A percentile compares a stretch with the other conserved stretches of the same genome.
phyloP scores from a whole-genome alignment of 2,329 filamentous ascomycete genomes.

The Phyllosticta capitalensis region DNA sequence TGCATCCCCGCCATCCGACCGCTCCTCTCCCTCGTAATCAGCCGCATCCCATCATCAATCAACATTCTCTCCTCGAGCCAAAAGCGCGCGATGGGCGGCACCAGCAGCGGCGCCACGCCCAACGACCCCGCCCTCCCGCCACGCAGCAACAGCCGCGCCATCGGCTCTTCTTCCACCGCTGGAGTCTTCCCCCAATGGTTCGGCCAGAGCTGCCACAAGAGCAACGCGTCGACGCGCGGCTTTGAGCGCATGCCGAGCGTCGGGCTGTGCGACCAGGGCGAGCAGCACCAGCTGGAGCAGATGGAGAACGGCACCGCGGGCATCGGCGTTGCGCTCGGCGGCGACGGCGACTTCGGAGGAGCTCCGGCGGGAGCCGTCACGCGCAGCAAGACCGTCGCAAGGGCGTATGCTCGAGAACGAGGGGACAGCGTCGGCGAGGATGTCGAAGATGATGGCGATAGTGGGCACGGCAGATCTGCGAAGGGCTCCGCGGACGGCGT shows the following conservation, averaged over 20 bases:
- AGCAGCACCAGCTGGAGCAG: not conserved
- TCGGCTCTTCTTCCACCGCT: not conserved
- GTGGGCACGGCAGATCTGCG: not conserved
- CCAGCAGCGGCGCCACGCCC: not conserved
- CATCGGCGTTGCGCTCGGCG: not conserved
- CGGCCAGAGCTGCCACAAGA: not conserved
- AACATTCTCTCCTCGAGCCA: not conserved
- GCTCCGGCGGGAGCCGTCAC: not conserved
- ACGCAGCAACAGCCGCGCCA: not conserved
- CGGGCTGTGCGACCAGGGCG: not conserved
- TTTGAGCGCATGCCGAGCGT: not conserved
- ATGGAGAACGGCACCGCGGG: not conserved
- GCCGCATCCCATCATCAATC: not conserved
- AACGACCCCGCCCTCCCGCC: not conserved
- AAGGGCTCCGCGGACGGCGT: not conserved
- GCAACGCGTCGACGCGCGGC: not conserved
- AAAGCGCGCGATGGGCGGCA: not conserved
- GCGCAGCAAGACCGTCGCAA: not conserved
- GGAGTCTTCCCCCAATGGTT: not conserved
- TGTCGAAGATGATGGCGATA: not conserved
- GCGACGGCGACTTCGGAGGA: not conserved
- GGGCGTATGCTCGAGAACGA: not conserved
- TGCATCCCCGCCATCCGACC: constrained; percentile 35
- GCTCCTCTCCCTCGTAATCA: constrained; percentile 19
- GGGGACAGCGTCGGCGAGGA: not conserved